phyloP scores from a whole-genome alignment of 768 basidiomycete genomes.

The Naganishia antarctica region DNA sequence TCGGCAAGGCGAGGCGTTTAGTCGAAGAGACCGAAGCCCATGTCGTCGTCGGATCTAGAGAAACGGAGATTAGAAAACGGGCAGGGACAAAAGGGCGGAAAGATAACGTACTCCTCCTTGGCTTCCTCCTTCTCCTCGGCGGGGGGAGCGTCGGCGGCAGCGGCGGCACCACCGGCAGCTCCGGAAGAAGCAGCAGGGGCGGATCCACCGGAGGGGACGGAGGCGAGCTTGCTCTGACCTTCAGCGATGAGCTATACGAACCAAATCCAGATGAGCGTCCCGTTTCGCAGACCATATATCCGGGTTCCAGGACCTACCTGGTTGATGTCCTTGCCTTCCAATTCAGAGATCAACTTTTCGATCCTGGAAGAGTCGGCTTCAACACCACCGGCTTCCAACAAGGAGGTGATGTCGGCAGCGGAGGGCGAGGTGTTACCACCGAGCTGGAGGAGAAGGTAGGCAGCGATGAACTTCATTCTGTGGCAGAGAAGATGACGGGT shows the following conservation, averaged over 20 bases:
- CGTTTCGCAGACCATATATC: no score
- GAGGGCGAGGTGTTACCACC: conserved; percentile 87
- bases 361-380: conserved; percentile 80
- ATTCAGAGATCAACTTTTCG: conserved; percentile 76
- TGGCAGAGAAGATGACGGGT: background rate
- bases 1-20: conserved; percentile 52
- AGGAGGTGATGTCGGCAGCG: conserved; percentile 77
- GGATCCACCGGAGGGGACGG: conserved; percentile 90
- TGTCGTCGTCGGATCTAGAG: conserved; percentile 93
- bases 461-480: conserved; percentile 62
- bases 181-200: conserved; percentile 57
- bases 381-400: conserved; percentile 79
- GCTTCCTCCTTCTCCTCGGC: conserved; percentile 73
- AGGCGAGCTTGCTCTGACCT: conserved; percentile 87
- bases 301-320: conserved; percentile 53
- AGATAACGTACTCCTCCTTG: conserved; percentile 72
- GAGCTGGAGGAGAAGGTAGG: conserved; percentile 91
- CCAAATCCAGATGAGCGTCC: background rate
- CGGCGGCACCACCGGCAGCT: conserved; percentile 56
- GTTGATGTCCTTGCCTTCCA: conserved; percentile 82
- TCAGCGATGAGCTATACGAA: conserved; percentile 72
- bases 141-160: conserved; percentile 57
- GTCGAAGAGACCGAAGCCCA: conserved; percentile 97
- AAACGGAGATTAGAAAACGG: conserved; percentile 2
- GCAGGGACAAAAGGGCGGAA: conserved; percentile 7